Evolutionary conservation across 1,284 basidiomycete genomes (phyloP), one percentile per base, ranked within the genome.

Genomic region (Fomitopsis pinicola): DNA sequence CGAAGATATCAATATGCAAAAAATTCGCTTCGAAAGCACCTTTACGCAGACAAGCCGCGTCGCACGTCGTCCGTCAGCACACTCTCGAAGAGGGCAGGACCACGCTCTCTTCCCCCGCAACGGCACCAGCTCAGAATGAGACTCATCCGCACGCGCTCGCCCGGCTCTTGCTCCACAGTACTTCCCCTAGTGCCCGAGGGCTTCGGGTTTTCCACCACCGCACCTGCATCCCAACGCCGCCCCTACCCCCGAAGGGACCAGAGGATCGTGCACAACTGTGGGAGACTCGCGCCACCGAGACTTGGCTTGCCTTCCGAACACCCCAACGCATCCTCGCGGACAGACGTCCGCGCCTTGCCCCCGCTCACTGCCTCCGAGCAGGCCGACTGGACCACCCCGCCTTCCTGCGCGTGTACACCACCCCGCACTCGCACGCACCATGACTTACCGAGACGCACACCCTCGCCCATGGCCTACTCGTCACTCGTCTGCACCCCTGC

Each of bases 31-130:
- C 48, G 48, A 55, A 61, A 57, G 55, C 59, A 36, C 28, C 14
- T 14, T 40, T 57, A 57, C 59, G 42, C 38, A 40, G 50, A 57
- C 59, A 45, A 42, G 26, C 52, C n/a, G 38, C 55, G 56, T 61
- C 59, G 59, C 59, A 61, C 46, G 50, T 35, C 33, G 26, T 55
- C 56, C 36, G 48, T 35, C 57, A 63, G 61, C 64, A 15, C 62
- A 62, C 64, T 69, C 64, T 66, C 67, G 63, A 67, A 64, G 60
- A 59, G 62, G 56, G 59, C 59, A 59, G 63, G 67, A 63, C 68
- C 63, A 67, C 56, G 54, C 60, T 60, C 59, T 63, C 57, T 65
- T 65, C 68, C 68, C 68, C 67, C 68, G 67, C 68, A 67, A 57
- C 62, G 44, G 52, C 63, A 62, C 66, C 68, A 65, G 58, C 63